Evolutionary conservation across 768 basidiomycete species (phyloP).

Genomic region (Lactarius quietus): DNA sequence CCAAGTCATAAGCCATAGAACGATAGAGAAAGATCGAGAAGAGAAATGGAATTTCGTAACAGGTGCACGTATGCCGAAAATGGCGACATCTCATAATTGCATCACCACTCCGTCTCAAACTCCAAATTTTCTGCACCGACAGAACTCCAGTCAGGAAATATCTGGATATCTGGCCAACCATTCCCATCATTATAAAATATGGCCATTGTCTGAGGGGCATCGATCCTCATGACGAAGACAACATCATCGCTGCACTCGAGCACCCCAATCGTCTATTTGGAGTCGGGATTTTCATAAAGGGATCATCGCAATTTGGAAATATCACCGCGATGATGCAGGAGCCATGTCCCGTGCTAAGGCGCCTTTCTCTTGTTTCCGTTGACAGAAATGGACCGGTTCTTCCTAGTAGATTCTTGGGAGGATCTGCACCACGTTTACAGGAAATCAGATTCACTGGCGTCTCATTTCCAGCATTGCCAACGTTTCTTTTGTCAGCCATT

Average conservation of each 20-base stretch:
- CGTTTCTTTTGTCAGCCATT: too few relatives aligned
- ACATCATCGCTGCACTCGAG: neutral
- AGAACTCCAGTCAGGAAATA: too few relatives aligned
- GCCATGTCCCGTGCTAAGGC: neutral
- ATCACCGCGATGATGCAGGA: neutral
- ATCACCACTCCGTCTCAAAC: neutral
- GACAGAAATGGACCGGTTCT: neutral
- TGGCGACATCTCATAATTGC: neutral
- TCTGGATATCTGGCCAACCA: too few relatives aligned
- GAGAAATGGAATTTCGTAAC: neutral
- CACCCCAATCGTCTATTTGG: neutral
- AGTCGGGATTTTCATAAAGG: neutral
- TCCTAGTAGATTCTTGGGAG: neutral
- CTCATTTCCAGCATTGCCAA: too few relatives aligned
- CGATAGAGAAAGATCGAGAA: too few relatives aligned
- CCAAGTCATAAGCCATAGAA: too few relatives aligned
- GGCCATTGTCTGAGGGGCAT: neutral
- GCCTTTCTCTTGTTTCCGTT: neutral
- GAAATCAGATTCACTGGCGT: too few relatives aligned
- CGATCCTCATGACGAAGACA: neutral
- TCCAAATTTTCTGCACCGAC: neutral
- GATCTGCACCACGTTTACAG: too few relatives aligned
- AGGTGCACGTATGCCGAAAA: neutral
- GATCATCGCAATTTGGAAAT: neutral
- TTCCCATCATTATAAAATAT: neutral